Percentiles rank a stretch among this genome's conserved stretches.
These are phyloP conservation scores for Diaporthe sp. DNA, from an alignment of 2,329 filamentous ascomycete species.

Conservation along the genomic window DNA sequence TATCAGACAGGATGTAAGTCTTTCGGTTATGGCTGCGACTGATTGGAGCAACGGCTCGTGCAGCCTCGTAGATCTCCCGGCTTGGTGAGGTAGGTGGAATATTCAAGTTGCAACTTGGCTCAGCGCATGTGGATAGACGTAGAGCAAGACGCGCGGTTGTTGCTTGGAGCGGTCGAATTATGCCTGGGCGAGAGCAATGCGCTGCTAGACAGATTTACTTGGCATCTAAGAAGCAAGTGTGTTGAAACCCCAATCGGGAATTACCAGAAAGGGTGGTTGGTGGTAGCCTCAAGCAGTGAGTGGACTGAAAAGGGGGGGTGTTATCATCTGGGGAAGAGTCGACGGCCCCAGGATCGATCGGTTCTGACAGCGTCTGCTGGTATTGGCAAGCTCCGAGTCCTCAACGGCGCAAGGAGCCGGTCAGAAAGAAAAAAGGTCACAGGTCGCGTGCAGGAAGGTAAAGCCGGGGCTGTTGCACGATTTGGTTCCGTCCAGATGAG, in stretches of 20 bases:
- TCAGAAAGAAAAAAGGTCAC: constrained; percentile 1
- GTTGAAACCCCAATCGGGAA: constrained; percentile 39
- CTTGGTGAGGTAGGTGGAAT: constrained; percentile 3
- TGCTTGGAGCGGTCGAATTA: not conserved
- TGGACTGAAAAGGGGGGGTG: constrained; percentile 19
- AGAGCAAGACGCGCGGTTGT: not conserved
- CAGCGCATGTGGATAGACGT: not conserved
- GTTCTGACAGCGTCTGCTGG: not conserved
- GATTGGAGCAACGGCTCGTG: constrained; percentile 32
- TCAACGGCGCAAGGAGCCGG: constrained; percentile 16
- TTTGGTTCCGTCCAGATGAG: constrained; percentile 23
- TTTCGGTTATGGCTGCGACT: constrained; percentile 7
- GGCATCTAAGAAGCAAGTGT: constrained; percentile 9
- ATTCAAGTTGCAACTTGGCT: constrained; percentile 20
- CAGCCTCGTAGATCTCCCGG: constrained; percentile 20
- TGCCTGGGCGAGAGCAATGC: constrained; percentile 15
- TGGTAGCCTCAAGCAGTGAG: constrained; percentile 31
- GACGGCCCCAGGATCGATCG: constrained; percentile 29
- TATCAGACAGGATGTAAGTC: constrained; percentile 25
- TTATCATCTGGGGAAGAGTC: constrained; percentile 24
- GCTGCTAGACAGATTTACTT: not conserved
- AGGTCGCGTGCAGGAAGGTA: constrained; percentile 20
- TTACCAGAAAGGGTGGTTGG: constrained; percentile 27
- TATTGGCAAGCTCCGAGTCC: not conserved
- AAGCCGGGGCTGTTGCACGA: constrained; percentile 23